Base-by-base conservation (phyloP, 768 basidiomycete species). In the Serendipita sp. region DNA sequence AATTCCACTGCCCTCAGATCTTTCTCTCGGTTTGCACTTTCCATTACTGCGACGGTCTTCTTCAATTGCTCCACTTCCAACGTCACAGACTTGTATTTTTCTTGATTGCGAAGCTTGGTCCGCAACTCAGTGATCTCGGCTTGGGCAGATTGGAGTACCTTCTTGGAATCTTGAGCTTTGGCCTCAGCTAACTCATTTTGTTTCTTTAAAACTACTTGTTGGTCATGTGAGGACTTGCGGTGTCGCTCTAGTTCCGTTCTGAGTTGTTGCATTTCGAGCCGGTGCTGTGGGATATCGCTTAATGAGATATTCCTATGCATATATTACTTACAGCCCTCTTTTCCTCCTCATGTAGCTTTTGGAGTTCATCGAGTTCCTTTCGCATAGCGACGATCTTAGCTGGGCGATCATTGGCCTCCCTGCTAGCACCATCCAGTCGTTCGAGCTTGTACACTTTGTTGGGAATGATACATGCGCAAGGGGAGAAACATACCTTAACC, bases 81-180 rank as follows among this genome's bases (percentile, higher is more conserved):
- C 45, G 73, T 78, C 51, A 80, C 75, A 69, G 75, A 80, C 3
- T 75, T 70, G 68, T 88, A 83, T 3, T 79, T 66, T 0, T 75
- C 68, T 44, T 80, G 79, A 58, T 74, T 70, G 16, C 83, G 78
- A 35, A 88, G 74, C 72, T 84, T 87, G 45, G 76, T 70, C 15
- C 81, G 80, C 3, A 86, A 71, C 24, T 83, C 85, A 69, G 82
- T 87, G 70, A 86, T 70, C 71, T 88, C 86, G 0, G 76, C 73
- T 69, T 86, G 82, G 65, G 86, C 84, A 0, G 75, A 67, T 0
- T 72, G 66, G 16, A 75, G 73, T 18, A 73, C 65, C 68, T 79
- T 83, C 72, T 81, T 86, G 66, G 84, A 74, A 58, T 86, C 86
- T 45, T 83, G 82, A 2, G 86, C 68, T 45, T 82, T 81, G n/a